These are phyloP conservation scores for Crotalaria pallida DNA, from an alignment of 306 rosid genomes.

Conservation along the genomic window DNA sequence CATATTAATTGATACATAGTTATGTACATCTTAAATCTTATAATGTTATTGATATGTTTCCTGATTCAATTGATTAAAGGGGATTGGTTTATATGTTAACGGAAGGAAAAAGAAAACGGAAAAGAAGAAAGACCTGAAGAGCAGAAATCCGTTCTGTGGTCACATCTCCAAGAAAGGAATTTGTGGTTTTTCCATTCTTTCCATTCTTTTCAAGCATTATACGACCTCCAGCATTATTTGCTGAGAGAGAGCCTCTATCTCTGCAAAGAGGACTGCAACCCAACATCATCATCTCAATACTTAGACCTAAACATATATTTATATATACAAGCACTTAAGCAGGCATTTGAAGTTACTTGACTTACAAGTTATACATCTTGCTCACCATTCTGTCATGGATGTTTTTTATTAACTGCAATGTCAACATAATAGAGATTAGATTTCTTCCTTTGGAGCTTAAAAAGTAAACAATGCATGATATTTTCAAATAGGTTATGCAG, in stretches of 20 bases:
- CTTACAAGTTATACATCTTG: slow-evolving; percentile 77
- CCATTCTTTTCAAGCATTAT: slow-evolving; percentile 75
- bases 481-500: not conserved
- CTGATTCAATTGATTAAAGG: not conserved
- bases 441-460: slow-evolving; percentile 10
- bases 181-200: slow-evolving; percentile 57
- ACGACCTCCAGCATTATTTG: slow-evolving; percentile 33
- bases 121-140: slow-evolving; percentile 58
- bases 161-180: slow-evolving; percentile 75
- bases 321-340: not conserved
- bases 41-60: slow-evolving; percentile 15
- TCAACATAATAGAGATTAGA: not conserved
- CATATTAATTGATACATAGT: too few species aligned
- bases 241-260: slow-evolving; percentile 39
- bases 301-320: not conserved
- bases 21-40: slow-evolving; percentile 22
- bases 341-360: slow-evolving; percentile 7
- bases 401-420: slow-evolving; percentile 74
- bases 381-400: slow-evolving; percentile 73
- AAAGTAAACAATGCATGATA: not conserved
- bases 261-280: slow-evolving; percentile 52
- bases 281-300: slow-evolving; percentile 30
- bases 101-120: not conserved
- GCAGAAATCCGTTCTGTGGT: slow-evolving; percentile 59
- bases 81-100: not conserved